These are phyloP conservation scores for Trichoderma arundinaceum DNA, from an alignment of 2,329 filamentous ascomycete genomes.

Conservation along the genomic window DNA sequence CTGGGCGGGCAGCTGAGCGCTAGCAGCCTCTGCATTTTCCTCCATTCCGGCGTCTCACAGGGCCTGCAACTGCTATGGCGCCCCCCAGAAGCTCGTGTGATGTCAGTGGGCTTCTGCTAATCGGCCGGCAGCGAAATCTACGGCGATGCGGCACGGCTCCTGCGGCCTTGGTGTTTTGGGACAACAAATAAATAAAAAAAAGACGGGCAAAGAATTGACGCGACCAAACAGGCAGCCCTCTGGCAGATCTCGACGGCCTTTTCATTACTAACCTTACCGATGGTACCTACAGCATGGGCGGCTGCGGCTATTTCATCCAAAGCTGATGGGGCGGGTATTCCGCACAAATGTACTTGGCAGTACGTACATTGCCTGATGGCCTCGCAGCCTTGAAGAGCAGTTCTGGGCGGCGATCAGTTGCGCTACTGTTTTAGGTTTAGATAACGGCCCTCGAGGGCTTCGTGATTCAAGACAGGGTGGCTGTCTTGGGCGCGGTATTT, in stretches of 20 bases:
- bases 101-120: not conserved
- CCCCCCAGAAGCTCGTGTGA: not conserved
- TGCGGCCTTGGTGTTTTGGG: not conserved
- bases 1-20: slow-evolving; percentile 27
- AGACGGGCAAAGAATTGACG: not conserved
- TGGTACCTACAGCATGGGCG: not conserved
- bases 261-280: not conserved
- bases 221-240: slow-evolving; percentile 21
- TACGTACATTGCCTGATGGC: not conserved
- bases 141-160: not conserved
- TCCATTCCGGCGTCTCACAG: slow-evolving; percentile 38
- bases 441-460: too few species aligned
- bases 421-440: slow-evolving; percentile 1
- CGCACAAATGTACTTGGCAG: not conserved
- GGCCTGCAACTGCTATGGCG: not conserved
- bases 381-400: not conserved
- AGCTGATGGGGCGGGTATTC: not conserved
- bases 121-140: not conserved
- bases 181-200: not conserved
- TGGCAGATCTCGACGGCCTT: slow-evolving; percentile 16
- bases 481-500: slow-evolving; percentile 28
- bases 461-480: not conserved
- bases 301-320: slow-evolving; percentile 21
- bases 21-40: slow-evolving; percentile 36
- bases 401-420: slow-evolving; percentile 1